Evolutionary conservation across 2,329 filamentous ascomycete species (phyloP).

Genomic region (Blastomyces emzantsi): DNA sequence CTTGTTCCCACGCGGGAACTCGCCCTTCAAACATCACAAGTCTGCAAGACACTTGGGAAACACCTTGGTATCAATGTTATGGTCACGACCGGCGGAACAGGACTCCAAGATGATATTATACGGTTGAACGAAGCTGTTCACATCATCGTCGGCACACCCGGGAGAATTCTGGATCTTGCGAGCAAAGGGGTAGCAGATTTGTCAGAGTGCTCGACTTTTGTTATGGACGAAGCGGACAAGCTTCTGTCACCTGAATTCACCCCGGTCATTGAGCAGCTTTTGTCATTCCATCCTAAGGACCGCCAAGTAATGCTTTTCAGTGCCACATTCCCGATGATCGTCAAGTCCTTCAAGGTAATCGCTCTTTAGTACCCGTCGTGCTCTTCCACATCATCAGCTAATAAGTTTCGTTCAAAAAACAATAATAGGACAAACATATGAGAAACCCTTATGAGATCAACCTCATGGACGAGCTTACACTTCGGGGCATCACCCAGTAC

Average conservation of each 20-base stretch:
- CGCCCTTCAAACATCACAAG: slow-evolving; percentile 95
- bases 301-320: slow-evolving; percentile 99
- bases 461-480: slow-evolving; percentile 96
- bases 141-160: slow-evolving; percentile 94
- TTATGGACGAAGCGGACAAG: slow-evolving; percentile 99
- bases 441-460: slow-evolving; percentile 95
- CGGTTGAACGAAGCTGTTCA: slow-evolving; percentile 90
- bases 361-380: background rate
- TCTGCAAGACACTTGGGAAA: slow-evolving; percentile 97
- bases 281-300: slow-evolving; percentile 93
- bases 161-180: slow-evolving; percentile 89
- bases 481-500: slow-evolving; percentile 97
- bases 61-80: slow-evolving; percentile 97
- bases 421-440: slow-evolving; percentile 80
- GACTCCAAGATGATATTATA: slow-evolving; percentile 91
- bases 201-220: slow-evolving; percentile 92
- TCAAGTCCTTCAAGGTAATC: slow-evolving; percentile 76
- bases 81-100: slow-evolving; percentile 96
- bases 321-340: slow-evolving; percentile 92
- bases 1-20: slow-evolving; percentile 94
- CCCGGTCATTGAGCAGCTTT: slow-evolving; percentile 89
- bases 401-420: slow-evolving; percentile 8
- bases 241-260: slow-evolving; percentile 95
- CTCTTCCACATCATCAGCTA: background rate
- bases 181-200: slow-evolving; percentile 95